These are phyloP conservation scores for Fusarium circinatum DNA, from an alignment of 2,329 filamentous ascomycete species.

Conservation along the genomic window DNA sequence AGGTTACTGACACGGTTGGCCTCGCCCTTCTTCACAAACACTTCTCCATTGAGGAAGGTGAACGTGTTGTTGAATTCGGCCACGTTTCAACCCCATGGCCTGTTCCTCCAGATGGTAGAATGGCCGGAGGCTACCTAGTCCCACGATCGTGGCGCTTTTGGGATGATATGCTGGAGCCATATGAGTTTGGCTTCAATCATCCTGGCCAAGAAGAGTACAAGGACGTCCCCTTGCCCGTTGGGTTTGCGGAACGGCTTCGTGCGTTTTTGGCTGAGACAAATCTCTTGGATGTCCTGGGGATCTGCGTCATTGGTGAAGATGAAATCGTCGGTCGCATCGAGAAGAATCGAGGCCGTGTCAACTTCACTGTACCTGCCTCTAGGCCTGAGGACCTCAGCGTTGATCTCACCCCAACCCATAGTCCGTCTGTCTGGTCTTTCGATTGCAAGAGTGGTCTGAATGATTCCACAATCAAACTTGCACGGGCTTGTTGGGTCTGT, in stretches of 20 bases:
- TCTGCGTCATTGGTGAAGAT: background rate
- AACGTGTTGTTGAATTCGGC: background rate
- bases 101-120: background rate
- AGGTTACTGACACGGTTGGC: background rate
- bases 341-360: background rate
- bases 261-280: background rate
- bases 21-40: background rate
- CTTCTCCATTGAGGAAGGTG: background rate
- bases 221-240: background rate
- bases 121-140: background rate
- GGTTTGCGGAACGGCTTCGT: background rate
- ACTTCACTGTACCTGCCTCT: background rate
- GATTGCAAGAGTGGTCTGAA: background rate
- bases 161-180: background rate
- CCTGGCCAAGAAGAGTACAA: background rate
- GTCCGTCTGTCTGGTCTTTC: background rate
- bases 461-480: background rate
- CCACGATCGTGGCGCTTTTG: background rate
- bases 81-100: background rate
- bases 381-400: background rate
- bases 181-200: background rate
- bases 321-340: background rate
- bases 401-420: background rate
- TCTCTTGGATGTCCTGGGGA: background rate
- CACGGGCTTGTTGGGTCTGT: background rate